phyloP scores from a whole-genome alignment of 2,329 filamentous ascomycete genomes.

The Neopestalotiopsis sp. region DNA sequence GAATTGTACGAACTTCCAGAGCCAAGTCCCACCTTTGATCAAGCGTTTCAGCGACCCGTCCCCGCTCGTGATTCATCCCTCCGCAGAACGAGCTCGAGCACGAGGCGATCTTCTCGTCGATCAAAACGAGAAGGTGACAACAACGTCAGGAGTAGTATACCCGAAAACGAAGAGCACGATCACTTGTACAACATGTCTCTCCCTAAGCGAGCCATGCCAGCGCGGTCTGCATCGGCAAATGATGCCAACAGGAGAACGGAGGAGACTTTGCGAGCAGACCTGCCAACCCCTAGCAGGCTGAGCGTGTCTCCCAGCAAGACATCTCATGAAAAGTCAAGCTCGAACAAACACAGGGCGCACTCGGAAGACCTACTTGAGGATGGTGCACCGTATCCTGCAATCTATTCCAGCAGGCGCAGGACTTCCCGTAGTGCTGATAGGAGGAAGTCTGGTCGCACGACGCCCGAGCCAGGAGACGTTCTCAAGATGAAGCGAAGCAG shows the following conservation, averaged over 20 bases:
- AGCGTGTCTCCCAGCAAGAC: constrained; percentile 26
- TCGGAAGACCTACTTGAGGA: constrained; percentile 53
- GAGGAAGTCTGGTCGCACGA: constrained; percentile 53
- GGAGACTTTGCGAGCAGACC: constrained; percentile 34
- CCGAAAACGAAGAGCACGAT: constrained; percentile 44
- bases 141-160: constrained; percentile 43
- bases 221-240: constrained; percentile 28
- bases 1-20: constrained; percentile 23
- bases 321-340: constrained; percentile 28
- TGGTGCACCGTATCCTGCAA: constrained; percentile 71
- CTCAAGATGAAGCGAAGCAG: constrained; percentile 58
- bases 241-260: constrained; percentile 31
- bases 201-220: constrained; percentile 29
- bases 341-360: constrained; percentile 29
- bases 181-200: constrained; percentile 24
- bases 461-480: constrained; percentile 51
- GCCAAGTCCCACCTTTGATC: constrained; percentile 27
- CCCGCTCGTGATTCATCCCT: constrained; percentile 73
- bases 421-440: constrained; percentile 50
- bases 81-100: constrained; percentile 57
- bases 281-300: constrained; percentile 31
- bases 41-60: constrained; percentile 46
- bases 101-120: constrained; percentile 57
- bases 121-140: constrained; percentile 54
- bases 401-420: constrained; percentile 65